Evolutionary conservation across 345 rosid genomes (phyloP).

Genomic region (Bruguiera sexangula): DNA sequence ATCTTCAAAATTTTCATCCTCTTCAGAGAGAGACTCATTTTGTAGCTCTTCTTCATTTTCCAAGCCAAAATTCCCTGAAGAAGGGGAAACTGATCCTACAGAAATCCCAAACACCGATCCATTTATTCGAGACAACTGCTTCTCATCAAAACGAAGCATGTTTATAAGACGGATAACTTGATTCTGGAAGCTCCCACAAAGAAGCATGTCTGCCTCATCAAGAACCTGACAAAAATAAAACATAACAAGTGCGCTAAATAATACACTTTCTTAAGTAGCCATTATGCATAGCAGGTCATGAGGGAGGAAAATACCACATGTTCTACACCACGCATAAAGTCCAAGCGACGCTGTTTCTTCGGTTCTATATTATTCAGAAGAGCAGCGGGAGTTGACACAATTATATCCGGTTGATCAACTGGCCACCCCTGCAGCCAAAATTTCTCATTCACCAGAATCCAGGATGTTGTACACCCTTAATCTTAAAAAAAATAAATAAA

Average conservation of each 20-base stretch:
- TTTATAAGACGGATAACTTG: conserved; percentile 75
- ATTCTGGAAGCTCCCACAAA: conserved; percentile 84
- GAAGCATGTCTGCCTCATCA: conserved; percentile 99
- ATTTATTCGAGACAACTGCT: conserved; percentile 51
- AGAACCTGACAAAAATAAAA: conserved; percentile 56
- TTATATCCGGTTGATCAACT: conserved; percentile 55
- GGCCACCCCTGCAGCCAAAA: conserved; percentile 84
- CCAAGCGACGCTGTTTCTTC: conserved; percentile 40
- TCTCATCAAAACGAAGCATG: conserved; percentile 84
- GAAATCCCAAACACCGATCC: conserved; percentile 29
- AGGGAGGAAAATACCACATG: conserved; percentile 55
- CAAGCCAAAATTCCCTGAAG: conserved; percentile 24
- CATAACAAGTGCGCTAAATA: conserved; percentile 1
- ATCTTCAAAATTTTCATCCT: conserved; percentile 42
- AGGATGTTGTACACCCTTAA: neutral
- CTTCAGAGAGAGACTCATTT: conserved; percentile 33
- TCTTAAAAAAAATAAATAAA: neutral
- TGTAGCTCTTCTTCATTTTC: conserved; percentile 28
- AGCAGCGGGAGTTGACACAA: conserved; percentile 91
- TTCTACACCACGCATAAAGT: conserved; percentile 63
- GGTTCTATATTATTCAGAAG: conserved; percentile 76
- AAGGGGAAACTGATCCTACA: conserved; percentile 26
- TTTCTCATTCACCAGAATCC: conserved; percentile 10
- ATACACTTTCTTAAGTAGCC: neutral
- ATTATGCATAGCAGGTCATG: neutral